Evolutionary conservation across 2,329 filamentous ascomycete species (phyloP).

Genomic region (Curvularia lunata): DNA sequence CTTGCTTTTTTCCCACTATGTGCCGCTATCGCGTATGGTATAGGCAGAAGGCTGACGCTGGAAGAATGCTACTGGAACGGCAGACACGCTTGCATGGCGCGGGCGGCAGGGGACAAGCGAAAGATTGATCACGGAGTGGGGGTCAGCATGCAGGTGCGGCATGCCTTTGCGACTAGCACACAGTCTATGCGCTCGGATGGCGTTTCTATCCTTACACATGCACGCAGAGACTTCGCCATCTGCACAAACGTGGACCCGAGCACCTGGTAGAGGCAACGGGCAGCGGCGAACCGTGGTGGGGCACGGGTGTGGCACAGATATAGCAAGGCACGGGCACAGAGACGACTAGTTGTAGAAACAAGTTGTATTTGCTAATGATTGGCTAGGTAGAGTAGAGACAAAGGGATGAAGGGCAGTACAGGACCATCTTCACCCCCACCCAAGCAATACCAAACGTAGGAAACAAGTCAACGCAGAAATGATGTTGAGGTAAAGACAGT

Average conservation of each 20-base stretch:
- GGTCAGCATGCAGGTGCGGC: constrained; percentile 1
- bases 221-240: constrained; percentile 23
- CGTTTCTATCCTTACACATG: neutral
- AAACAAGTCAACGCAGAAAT: constrained; percentile 17
- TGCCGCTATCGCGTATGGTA: constrained; percentile 1
- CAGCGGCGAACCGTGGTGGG: constrained; percentile 13
- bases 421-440: constrained; percentile 7
- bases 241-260: constrained; percentile 18
- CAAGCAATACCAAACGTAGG: constrained; percentile 6
- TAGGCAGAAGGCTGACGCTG: constrained; percentile 8
- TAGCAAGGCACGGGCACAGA: constrained; percentile 16
- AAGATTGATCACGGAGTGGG: constrained; percentile 9
- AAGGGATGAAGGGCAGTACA: constrained; percentile 19
- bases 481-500: constrained; percentile 15
- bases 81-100: neutral
- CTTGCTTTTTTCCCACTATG: constrained; percentile 31
- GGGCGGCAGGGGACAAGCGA: neutral
- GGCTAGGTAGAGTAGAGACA: constrained; percentile 18
- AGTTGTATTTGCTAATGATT: constrained; percentile 15
- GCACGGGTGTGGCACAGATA: constrained; percentile 7
- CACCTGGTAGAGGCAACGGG: constrained; percentile 18
- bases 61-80: neutral
- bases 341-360: constrained; percentile 14
- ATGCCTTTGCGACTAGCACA: neutral
- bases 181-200: neutral